A percentile compares a stretch with the other conserved stretches of the same genome.
These are phyloP conservation scores for Diaporthe vaccinii DNA, from an alignment of 2,329 filamentous ascomycete species.

Conservation along the genomic window DNA sequence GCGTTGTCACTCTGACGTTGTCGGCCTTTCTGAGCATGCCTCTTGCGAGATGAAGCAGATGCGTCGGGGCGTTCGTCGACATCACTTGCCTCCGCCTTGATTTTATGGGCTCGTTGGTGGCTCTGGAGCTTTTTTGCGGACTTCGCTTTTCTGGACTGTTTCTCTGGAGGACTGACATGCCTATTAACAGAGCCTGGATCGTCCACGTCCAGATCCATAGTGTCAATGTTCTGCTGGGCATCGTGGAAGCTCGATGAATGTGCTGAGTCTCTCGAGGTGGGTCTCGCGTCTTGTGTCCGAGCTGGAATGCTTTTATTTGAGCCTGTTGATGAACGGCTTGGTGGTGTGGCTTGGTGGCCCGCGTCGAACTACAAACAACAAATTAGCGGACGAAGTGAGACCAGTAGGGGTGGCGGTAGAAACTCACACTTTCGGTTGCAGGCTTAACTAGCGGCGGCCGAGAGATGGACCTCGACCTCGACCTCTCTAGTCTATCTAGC, in stretches of 20 bases:
- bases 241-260: background rate
- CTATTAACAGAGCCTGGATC: background rate
- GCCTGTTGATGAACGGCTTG: slow-evolving; percentile 34
- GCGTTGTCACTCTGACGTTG: background rate
- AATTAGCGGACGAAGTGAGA: background rate
- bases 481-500: slow-evolving; percentile 30
- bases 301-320: slow-evolving; percentile 38
- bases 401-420: background rate
- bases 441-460: background rate
- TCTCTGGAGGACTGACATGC: background rate
- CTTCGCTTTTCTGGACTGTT: background rate
- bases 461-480: slow-evolving; percentile 39
- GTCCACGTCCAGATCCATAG: slow-evolving; percentile 2
- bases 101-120: background rate
- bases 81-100: background rate
- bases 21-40: background rate
- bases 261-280: background rate
- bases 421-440: slow-evolving; percentile 29
- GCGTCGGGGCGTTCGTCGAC: background rate
- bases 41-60: background rate
- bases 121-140: background rate
- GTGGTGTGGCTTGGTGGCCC: background rate
- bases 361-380: background rate
- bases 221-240: background rate
- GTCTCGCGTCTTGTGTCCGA: background rate